A percentile compares a stretch with the other conserved stretches of the same genome.
phyloP scores from a whole-genome alignment of 2,329 filamentous ascomycete species.

The Penicillium sp. region DNA sequence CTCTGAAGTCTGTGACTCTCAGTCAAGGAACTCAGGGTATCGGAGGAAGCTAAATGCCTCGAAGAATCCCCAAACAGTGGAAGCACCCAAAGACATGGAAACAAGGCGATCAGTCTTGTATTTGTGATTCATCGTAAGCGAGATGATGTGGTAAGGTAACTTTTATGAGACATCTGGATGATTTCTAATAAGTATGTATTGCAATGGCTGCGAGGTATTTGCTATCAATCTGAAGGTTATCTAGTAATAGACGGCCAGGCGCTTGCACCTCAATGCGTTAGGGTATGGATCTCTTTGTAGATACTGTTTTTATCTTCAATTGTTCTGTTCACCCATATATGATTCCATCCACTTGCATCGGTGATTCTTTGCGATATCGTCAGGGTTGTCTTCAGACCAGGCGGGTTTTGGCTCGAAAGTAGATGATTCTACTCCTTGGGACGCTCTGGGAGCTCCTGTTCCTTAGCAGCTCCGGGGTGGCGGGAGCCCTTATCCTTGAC shows the following conservation, averaged over 20 bases:
- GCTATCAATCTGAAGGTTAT: not conserved
- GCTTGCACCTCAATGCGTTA: not conserved
- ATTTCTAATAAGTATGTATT: not conserved
- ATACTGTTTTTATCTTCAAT: not conserved
- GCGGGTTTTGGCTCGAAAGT: not conserved
- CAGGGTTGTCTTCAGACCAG: not conserved
- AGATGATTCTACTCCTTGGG: conserved; percentile 1
- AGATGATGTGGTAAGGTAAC: too few relatives aligned
- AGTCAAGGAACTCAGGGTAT: too few relatives aligned
- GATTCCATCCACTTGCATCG: not conserved
- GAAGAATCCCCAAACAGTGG: too few relatives aligned
- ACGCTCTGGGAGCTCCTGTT: conserved; percentile 14
- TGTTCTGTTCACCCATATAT: not conserved
- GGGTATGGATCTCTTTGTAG: not conserved
- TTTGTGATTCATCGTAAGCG: too few relatives aligned
- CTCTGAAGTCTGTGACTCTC: too few relatives aligned
- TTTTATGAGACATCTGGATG: not conserved
- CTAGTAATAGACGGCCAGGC: not conserved
- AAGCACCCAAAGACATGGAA: not conserved
- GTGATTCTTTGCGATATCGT: not conserved
- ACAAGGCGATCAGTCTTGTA: not conserved
- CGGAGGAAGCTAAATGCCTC: too few relatives aligned
- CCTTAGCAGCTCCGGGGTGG: conserved; percentile 39
- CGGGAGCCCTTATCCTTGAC: conserved; percentile 73
- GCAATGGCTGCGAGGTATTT: not conserved